Evolutionary conservation across 1,139 yeast genomes (phyloP).

Genomic region (Suhomyces atakaporum): DNA sequence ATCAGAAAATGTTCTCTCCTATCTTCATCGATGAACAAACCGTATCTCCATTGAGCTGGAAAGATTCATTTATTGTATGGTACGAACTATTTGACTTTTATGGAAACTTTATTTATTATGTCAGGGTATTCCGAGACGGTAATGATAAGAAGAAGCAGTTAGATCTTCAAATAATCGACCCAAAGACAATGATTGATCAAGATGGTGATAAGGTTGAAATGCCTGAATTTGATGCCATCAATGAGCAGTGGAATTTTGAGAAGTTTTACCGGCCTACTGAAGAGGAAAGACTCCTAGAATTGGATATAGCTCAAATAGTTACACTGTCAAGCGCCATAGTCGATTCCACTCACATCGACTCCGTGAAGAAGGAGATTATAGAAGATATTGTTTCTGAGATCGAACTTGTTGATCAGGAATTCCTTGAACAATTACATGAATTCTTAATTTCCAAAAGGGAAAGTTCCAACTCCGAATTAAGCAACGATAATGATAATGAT

Average conservation of each 20-base stretch:
- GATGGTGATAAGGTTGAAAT: slow-evolving; percentile 30
- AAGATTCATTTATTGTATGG: slow-evolving; percentile 39
- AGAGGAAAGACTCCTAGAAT: neutral
- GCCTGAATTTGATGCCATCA: slow-evolving; percentile 24
- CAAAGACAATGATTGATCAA: slow-evolving; percentile 32
- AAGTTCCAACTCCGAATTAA: neutral
- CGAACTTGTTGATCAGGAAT: slow-evolving; percentile 4
- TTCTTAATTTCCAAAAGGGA: neutral
- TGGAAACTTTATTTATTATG: slow-evolving; percentile 32
- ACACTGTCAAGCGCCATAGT: slow-evolving; percentile 1
- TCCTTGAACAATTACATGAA: slow-evolving; percentile 4
- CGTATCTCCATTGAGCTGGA: slow-evolving; percentile 29
- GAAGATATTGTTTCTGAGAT: slow-evolving; percentile 6
- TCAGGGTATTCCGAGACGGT: slow-evolving; percentile 30
- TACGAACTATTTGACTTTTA: slow-evolving; percentile 38
- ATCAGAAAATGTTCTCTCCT: slow-evolving; percentile 33
- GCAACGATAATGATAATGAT: neutral
- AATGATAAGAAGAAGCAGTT: slow-evolving; percentile 16
- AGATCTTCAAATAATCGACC: slow-evolving; percentile 31
- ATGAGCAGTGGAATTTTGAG: slow-evolving; percentile 32
- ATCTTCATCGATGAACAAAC: slow-evolving; percentile 13
- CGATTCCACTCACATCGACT: neutral
- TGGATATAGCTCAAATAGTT: neutral
- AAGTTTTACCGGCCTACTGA: slow-evolving; percentile 14
- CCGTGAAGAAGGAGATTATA: slow-evolving; percentile 1